A percentile compares a stretch with the other conserved stretches of the same genome.
phyloP scores from a whole-genome alignment of 2,329 filamentous ascomycete species.

The Pseudocercospora eumusae region DNA sequence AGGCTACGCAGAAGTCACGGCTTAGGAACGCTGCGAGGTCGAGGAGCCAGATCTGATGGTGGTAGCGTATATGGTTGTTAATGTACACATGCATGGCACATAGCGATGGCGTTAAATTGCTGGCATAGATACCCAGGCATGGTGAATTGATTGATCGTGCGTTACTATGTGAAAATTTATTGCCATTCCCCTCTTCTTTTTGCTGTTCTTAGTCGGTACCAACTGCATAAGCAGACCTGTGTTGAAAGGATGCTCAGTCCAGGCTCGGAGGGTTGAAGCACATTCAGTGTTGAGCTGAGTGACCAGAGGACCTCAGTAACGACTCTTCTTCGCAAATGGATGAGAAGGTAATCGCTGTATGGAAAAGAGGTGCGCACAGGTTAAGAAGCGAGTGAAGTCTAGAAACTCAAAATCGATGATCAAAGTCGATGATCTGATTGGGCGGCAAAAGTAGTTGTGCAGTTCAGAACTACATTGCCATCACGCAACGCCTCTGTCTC shows the following conservation, averaged over 20 bases:
- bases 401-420: neutral
- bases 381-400: neutral
- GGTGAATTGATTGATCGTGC: neutral
- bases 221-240: neutral
- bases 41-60: neutral
- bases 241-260: neutral
- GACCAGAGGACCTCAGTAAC: neutral
- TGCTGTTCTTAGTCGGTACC: no score
- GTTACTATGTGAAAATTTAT: neutral
- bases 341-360: neutral
- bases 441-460: neutral
- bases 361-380: neutral
- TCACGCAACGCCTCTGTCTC: neutral
- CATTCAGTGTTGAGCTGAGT: neutral
- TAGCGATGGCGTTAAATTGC: neutral
- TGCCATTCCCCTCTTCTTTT: neutral
- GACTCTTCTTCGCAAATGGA: neutral
- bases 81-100: neutral
- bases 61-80: neutral
- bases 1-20: slow-evolving; percentile 45
- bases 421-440: neutral
- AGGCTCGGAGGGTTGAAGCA: neutral
- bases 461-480: neutral
- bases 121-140: neutral
- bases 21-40: neutral